Base-by-base conservation (phyloP, 2,329 filamentous ascomycete species). In the Cladosporium austrohemisphaericum region DNA sequence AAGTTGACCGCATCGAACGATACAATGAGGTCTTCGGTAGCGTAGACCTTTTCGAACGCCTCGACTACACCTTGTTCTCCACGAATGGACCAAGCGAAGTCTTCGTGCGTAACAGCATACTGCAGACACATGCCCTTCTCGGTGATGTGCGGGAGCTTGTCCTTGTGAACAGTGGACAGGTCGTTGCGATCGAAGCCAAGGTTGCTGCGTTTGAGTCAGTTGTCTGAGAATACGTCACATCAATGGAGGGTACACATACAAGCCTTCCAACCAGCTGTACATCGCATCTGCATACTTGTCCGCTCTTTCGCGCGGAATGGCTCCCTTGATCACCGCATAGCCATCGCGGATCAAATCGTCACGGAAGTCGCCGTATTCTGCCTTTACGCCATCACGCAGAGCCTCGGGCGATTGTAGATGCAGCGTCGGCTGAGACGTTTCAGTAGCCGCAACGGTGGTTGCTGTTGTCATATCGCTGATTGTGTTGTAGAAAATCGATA, bases 1-100 rank as follows among this genome's bases (percentile, higher is more conserved):
- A 71, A 69, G 60, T 75, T 75, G 53, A 74, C 61, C 6, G 69
- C 70, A 52, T 77, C 75, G 52, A 76, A 77, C 0, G 74, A 76
- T 1, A 75, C 74, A 19, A 77, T 67, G 18, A 77, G 58, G 40
- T 77, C 73, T 40, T 70, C 57, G 1, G 71, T 73, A 13, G 65
- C 66, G 49, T 70, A 75, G 4, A 76, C 66, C 58, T 71, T 71
- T 54, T 70, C 72, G 43, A 77, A 77, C 1, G 72, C 65, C 2
- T 60, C 63, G 11, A 76, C 62, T 0, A 77, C 71, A 2, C 71
- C 73, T 8, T 71, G 71, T 60, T 76, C 74, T 3, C 65, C 63
- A n/a, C 73, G 70, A n/a, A 76, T 64, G 7, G 65, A 65, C 74
- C 74, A 76, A 3, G 71, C 69, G 54, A 76, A 77, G 52, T 71